Evolutionary conservation across 2,329 filamentous ascomycete genomes (phyloP), one percentile per base, ranked within the genome.

Genomic region (Stagonosporopsis chrysanthemi): DNA sequence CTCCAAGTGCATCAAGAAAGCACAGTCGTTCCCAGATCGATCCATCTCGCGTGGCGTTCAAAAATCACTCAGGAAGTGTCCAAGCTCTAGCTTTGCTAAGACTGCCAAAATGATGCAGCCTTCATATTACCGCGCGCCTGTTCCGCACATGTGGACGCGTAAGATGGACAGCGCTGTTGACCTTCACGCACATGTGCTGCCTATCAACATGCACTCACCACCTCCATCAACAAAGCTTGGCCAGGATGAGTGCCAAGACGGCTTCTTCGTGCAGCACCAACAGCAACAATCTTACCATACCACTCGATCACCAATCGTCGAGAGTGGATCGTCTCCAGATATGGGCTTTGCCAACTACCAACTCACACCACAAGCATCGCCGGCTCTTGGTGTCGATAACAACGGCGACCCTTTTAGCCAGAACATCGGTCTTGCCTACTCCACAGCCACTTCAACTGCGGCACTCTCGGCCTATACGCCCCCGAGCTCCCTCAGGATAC

Each of bases 51-150:
- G 68, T 41, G 67, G 67, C 1, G 60, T 70, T 24, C 64, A 67
- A 12, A 74, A 71, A 24, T 47, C 56, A 1, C 41, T 52, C 2
- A 72, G 63, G 42, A 73, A 64, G 39, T 54, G 64, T 23, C 51
- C 62, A 3, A 47, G 56, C 15, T 53, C 64, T 41, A 55, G 52
- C 29, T 66, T 80, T 77, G 53, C 81, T 36, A 84, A 81, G 66
- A 82, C 52, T 17, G 41, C 81, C 40, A 84, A 81, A 66, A 82
- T 86, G 79, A 84, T 84, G 79, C 83, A 79, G 64, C 79, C 83
- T 38, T 80, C 81, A 22, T 79, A 81, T 53, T 78, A 77, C 62
- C 75, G 75, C 12, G 64, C 74, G 22, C 75, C 75, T 58, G 80
- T 77, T 73, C 79, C 73, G 71, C 80, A 77, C 67, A 78, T 70